Evolutionary conservation across 495 filamentous ascomycete species (phyloP).

Genomic region (Aspergillus taichungensis): DNA sequence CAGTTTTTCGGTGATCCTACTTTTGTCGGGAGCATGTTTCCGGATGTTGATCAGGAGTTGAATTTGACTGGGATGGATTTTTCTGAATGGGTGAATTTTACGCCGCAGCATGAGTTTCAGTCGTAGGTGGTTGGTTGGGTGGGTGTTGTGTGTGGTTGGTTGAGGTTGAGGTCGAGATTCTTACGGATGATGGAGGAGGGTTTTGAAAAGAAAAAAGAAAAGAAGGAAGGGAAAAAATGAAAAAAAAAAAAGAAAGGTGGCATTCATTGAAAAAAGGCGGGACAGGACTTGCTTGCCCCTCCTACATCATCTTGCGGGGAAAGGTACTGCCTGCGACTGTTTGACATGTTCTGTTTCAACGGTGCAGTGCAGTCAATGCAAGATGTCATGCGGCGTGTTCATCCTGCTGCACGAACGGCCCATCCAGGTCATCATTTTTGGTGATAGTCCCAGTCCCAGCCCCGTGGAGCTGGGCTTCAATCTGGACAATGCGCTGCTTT

Average conservation of each 20-base stretch:
- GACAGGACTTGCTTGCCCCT: no score
- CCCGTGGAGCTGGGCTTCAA: slow-evolving; percentile 57
- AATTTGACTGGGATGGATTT: slow-evolving; percentile 34
- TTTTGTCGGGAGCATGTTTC: slow-evolving; percentile 30
- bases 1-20: slow-evolving; percentile 31
- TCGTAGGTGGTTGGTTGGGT: slow-evolving; percentile 1
- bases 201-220: no score
- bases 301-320: no score
- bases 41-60: slow-evolving; percentile 28
- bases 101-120: slow-evolving; percentile 18
- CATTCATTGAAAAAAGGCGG: no score
- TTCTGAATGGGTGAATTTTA: slow-evolving; percentile 39
- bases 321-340: neutral
- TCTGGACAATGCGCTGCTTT: slow-evolving; percentile 61
- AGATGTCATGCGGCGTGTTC: slow-evolving; percentile 7
- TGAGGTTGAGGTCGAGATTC: no score
- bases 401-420: slow-evolving; percentile 17
- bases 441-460: slow-evolving; percentile 12
- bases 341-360: neutral
- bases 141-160: neutral
- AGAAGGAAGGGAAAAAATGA: no score
- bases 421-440: slow-evolving; percentile 21
- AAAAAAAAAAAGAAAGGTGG: no score
- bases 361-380: no score
- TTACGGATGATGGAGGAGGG: no score